Conservation (phyloP, 495 filamentous ascomycete species). For the Podospora pseudoanserina region DNA sequence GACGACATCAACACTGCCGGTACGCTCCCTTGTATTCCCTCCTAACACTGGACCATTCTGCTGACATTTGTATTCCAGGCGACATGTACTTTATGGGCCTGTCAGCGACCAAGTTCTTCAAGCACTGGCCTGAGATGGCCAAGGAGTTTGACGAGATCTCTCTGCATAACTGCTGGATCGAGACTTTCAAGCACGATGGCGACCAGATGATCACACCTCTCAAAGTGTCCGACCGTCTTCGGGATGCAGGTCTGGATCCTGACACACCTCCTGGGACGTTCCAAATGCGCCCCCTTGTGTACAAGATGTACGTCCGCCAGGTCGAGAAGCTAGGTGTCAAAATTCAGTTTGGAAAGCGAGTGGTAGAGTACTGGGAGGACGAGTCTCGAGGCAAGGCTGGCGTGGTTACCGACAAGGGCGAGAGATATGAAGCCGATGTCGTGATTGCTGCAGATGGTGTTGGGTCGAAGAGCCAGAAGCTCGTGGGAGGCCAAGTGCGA, state of each 20-base stretch:
- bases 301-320: constrained; percentile 54
- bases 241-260: constrained; percentile 34
- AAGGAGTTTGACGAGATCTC: constrained; percentile 46
- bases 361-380: constrained; percentile 52
- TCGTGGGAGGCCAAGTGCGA: constrained; percentile 49
- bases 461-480: constrained; percentile 47
- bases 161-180: constrained; percentile 47
- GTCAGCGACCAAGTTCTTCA: constrained; percentile 47
- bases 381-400: constrained; percentile 38
- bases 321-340: constrained; percentile 46
- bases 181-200: constrained; percentile 52
- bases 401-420: constrained; percentile 48
- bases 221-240: constrained; percentile 41
- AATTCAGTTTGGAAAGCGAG: constrained; percentile 51
- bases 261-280: constrained; percentile 40
- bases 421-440: constrained; percentile 50
- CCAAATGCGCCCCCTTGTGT: constrained; percentile 51
- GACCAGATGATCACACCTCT: constrained; percentile 40
- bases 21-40: constrained; percentile 10
- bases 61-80: constrained; percentile 32
- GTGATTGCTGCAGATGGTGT: constrained; percentile 61
- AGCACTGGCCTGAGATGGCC: constrained; percentile 54
- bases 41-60: not conserved
- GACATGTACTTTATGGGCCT: constrained; percentile 56
- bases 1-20: constrained; percentile 39